Base-by-base conservation (phyloP, 202 grass and related monocot genomes). In the Schoenoplectus tabernaemontani region DNA sequence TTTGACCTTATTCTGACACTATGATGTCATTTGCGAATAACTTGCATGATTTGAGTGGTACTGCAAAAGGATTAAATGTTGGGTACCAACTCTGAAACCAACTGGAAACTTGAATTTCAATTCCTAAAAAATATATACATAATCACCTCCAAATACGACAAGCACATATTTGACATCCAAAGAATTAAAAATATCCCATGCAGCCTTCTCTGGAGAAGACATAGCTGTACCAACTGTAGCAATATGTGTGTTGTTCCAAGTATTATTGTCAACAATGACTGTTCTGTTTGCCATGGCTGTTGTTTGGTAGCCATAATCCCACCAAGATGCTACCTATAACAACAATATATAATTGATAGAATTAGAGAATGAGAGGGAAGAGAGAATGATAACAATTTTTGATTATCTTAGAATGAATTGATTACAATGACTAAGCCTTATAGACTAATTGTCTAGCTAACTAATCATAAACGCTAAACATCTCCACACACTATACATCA, bases 221-320 rank as follows among this genome's bases (percentile, higher is more conserved):
- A 99, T 99, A 32, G 96, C 96, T n/a, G 96, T 99, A 61, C 96
- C 96, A 78, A 99, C 96, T 78, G 96, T 99, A 72, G 96, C 96
- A 88, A 99, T 99, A 85, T 99, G 96, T 51, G 96, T 99, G 80
- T 99, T 99, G 74, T 99, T 99, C 96, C 96, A 99, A 32, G 96
- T 99, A 74, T 99, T 99, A 78, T 99, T 99, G 82, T 99, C 92
- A 71, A 99, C 96, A 78, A 99, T 99, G 57, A 99, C 96, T 61
- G 96, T 99, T 70, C 96, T 85, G 72, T 99, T 99, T 56, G 96
- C 96, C 96, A 99, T 99, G 57, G 96, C 96, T 80, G 92, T 99
- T 84, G 96, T 99, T 91, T 99, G 96, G 79, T 99, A 99, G 78
- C 96, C 96, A 78, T 99, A 99, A 69, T 99, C 96, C 96, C 96